Base-by-base conservation (phyloP, 1,284 basidiomycete genomes). In the Moesziomyces sp. region DNA sequence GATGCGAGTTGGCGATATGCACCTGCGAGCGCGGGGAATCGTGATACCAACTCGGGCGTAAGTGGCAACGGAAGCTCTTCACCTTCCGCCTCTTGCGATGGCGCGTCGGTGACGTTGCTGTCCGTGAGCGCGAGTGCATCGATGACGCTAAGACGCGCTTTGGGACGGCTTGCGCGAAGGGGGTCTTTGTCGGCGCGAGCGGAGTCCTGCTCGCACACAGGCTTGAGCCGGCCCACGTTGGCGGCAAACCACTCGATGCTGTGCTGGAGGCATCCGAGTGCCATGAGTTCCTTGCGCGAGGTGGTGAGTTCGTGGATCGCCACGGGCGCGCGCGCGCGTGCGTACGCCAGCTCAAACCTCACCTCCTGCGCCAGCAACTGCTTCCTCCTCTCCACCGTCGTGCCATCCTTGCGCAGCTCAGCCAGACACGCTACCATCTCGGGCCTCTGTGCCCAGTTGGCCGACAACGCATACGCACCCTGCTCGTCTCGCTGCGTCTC, bases 1-100 rank as follows among this genome's bases (percentile, higher is more conserved):
- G 92, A 90, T 3, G 93, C 90, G 6, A 99, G 88, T 76, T 94
- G 92, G 58, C 91, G 89, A 77, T 94, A 99, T 3, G 94, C 96
- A 84, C 91, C 90, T 40, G 96, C 87, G 46, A 98, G 87, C 0
- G 94, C 91, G 81, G 94, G 91, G 86, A 70, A 82, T 14, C 65
- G 59, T 0, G 50, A 23, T 0, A 68, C 63, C 28, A 81, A 58
- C 1, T 72, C 69, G 0, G 55, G 38, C 18, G 63, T 60, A 6
- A 81, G 58, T 11, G 82, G 82, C 19, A 83, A 57, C 21, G 67
- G 45, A 4, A 81, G 51, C 8, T 57, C 47, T n/a, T 55, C 46
- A 13, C 64, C 68, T 9, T 44, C 44, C 9, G 21, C 58, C 18
- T 21, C 19, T 0, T n/a, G 4, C 8, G 35, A 13, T 16, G 35